phyloP scores from a whole-genome alignment of 2,329 filamentous ascomycete genomes.

The Claviceps capensis region DNA sequence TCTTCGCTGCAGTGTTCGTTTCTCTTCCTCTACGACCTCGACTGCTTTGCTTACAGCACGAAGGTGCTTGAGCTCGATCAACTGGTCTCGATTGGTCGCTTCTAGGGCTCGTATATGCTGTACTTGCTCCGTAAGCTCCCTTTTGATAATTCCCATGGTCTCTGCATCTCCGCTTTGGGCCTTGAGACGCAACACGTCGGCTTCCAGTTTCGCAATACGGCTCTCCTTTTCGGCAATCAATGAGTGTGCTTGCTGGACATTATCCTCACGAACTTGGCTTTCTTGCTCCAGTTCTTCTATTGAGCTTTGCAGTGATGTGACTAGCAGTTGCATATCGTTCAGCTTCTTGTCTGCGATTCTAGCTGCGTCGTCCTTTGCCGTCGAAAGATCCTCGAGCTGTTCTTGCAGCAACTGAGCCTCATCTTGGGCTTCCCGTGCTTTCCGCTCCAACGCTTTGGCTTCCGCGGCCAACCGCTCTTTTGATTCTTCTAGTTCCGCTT shows the following conservation, averaged over 20 bases:
- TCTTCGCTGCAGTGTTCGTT: slow-evolving; percentile 65
- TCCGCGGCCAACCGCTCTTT: slow-evolving; percentile 37
- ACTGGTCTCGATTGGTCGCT: slow-evolving; percentile 64
- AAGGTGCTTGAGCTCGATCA: slow-evolving; percentile 65
- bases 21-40: slow-evolving; percentile 91
- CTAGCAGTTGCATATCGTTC: slow-evolving; percentile 39
- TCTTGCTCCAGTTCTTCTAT: slow-evolving; percentile 48
- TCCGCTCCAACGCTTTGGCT: slow-evolving; percentile 53
- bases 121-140: slow-evolving; percentile 82
- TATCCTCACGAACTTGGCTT: slow-evolving; percentile 37
- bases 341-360: slow-evolving; percentile 42
- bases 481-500: slow-evolving; percentile 37
- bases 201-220: slow-evolving; percentile 62
- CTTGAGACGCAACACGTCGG: slow-evolving; percentile 71
- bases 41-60: slow-evolving; percentile 75
- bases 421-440: slow-evolving; percentile 57
- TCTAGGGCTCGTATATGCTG: slow-evolving; percentile 81
- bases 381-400: slow-evolving; percentile 59
- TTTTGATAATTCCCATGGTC: slow-evolving; percentile 71
- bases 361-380: slow-evolving; percentile 54
- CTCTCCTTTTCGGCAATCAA: slow-evolving; percentile 56
- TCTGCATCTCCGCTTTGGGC: slow-evolving; percentile 79
- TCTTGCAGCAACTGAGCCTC: slow-evolving; percentile 64
- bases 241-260: slow-evolving; percentile 48
- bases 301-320: slow-evolving; percentile 30